Evolutionary conservation across 371 early-diverging fungal species (phyloP).

Genomic region (Hamiltosporidium tvaerminnensis): DNA sequence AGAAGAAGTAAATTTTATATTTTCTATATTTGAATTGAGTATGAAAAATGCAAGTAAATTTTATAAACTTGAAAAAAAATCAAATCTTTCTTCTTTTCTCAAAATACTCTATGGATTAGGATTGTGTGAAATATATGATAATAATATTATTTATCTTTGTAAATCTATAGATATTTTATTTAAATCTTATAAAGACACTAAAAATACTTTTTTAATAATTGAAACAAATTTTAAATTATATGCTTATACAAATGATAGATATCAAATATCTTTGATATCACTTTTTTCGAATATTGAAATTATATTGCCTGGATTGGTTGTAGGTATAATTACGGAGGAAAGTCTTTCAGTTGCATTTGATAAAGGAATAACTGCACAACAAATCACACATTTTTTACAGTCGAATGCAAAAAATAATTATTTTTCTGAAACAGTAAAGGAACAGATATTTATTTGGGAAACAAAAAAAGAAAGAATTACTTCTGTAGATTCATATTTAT

Average conservation of each 20-base stretch:
- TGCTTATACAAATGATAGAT: constrained; percentile 45
- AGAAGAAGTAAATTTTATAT: neutral
- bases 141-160: constrained; percentile 2
- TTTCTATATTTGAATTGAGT: constrained; percentile 1
- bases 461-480: constrained; percentile 41
- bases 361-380: constrained; percentile 47
- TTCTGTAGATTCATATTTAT: constrained; percentile 28
- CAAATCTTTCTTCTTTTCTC: neutral
- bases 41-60: neutral
- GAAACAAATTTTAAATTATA: constrained; percentile 53
- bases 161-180: constrained; percentile 11
- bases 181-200: neutral
- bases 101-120: neutral
- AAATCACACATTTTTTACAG: constrained; percentile 44
- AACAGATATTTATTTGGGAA: constrained; percentile 50
- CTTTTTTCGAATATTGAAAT: constrained; percentile 37
- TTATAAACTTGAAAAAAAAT: neutral
- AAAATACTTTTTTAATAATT: constrained; percentile 19
- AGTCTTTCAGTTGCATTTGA: constrained; percentile 39
- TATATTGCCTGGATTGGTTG: constrained; percentile 43
- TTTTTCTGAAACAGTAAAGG: constrained; percentile 34
- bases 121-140: neutral
- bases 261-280: constrained; percentile 42
- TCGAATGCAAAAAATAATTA: constrained; percentile 14
- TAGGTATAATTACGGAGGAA: constrained; percentile 47